A percentile compares a stretch with the other conserved stretches of the same genome.
phyloP scores from a whole-genome alignment of 164 flowering plant genomes.

The Liriodendron chinense region DNA sequence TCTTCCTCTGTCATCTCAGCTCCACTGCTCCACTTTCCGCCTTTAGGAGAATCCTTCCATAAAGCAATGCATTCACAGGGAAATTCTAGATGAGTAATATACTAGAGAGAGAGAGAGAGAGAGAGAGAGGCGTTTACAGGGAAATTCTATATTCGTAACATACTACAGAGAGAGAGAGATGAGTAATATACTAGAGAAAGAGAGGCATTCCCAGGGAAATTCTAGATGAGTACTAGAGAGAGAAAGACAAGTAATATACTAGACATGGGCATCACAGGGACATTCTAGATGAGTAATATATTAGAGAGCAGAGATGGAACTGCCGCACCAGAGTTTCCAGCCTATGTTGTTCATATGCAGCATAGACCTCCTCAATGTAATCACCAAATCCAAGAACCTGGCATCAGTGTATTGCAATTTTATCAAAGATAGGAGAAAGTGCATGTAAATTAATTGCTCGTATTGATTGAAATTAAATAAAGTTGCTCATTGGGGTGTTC shows the following conservation, averaged over 20 bases:
- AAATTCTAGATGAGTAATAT: neutral
- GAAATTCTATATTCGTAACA: neutral
- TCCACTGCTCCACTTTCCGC: constrained; percentile 54
- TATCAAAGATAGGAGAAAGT: neutral
- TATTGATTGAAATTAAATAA: too few species aligned
- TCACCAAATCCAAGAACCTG: constrained; percentile 98
- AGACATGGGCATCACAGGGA: neutral
- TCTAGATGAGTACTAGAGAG: neutral
- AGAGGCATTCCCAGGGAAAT: too few species aligned
- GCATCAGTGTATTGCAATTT: neutral
- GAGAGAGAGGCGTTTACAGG: neutral
- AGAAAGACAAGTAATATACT: neutral
- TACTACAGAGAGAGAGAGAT: neutral
- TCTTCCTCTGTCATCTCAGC: constrained; percentile 97
- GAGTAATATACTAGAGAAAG: too few species aligned
- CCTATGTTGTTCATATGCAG: constrained; percentile 96
- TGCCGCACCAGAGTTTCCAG: constrained; percentile 71
- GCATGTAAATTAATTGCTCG: too few species aligned
- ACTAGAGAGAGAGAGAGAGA: neutral
- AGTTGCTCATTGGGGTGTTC: too few species aligned
- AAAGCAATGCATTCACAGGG: neutral
- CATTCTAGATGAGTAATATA: neutral
- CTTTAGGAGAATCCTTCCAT: constrained; percentile 64
- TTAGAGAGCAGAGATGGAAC: neutral
- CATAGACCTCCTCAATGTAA: constrained; percentile 91